phyloP scores from a whole-genome alignment of 345 rosid species.

The Citrus reticulata region DNA sequence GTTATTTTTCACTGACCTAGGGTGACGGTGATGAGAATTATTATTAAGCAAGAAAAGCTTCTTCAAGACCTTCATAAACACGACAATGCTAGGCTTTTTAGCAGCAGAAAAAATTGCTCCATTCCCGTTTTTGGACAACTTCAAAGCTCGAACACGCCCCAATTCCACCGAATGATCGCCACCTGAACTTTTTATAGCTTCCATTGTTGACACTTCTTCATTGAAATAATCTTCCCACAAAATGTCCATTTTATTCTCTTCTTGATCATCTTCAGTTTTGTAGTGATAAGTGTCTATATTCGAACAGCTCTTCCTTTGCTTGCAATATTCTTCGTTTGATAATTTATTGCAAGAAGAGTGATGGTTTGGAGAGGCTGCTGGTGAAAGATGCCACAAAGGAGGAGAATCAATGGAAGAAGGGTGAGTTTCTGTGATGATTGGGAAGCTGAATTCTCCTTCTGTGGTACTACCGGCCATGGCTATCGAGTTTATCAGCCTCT shows the following conservation, averaged over 20 bases:
- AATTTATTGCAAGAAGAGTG: neutral
- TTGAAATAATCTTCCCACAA: constrained; percentile 91
- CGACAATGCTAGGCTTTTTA: constrained; percentile 33
- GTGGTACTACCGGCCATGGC: constrained; percentile 11
- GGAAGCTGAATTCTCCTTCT: constrained; percentile 72
- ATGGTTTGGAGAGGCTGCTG: constrained; percentile 24
- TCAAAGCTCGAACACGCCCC: constrained; percentile 31
- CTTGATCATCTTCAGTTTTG: neutral
- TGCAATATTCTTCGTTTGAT: neutral
- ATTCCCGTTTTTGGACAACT: constrained; percentile 20
- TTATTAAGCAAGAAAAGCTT: constrained; percentile 53
- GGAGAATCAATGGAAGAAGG: constrained; percentile 55
- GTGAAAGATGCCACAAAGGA: constrained; percentile 59
- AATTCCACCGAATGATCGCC: constrained; percentile 11
- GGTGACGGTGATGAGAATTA: constrained; percentile 16
- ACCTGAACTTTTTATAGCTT: neutral
- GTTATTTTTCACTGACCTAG: neutral
- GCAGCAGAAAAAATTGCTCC: constrained; percentile 21
- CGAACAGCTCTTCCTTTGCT: constrained; percentile 36
- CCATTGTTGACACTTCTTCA: constrained; percentile 33
- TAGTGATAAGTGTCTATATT: constrained; percentile 9
- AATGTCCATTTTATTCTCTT: constrained; percentile 72
- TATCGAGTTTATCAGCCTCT: neutral
- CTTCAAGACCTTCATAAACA: constrained; percentile 50
- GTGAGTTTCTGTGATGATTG: constrained; percentile 26